Conservation (phyloP, 495 filamentous ascomycete genomes). For the Friedmanniomyces simplex region DNA sequence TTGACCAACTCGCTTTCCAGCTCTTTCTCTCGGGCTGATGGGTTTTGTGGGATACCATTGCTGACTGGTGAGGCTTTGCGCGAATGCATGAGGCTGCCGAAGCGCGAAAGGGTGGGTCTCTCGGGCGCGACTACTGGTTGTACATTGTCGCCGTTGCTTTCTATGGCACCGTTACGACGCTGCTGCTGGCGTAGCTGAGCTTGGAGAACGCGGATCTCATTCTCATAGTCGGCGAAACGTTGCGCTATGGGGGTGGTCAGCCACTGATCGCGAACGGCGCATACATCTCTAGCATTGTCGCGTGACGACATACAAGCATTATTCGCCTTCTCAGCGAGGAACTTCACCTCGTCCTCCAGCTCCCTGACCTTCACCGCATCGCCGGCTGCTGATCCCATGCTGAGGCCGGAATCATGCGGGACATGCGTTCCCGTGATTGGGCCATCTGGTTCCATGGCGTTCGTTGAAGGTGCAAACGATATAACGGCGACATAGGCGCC, state of each 20-base stretch:
- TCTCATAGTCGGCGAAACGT: constrained; percentile 82
- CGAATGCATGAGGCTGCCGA: constrained; percentile 13
- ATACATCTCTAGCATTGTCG: no score
- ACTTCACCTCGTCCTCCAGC: constrained; percentile 64
- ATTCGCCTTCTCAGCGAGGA: constrained; percentile 65
- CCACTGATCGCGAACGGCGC: background rate
- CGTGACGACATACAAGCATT: constrained; percentile 52
- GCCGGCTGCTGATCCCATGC: constrained; percentile 3
- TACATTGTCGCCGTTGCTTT: background rate
- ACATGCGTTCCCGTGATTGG: background rate
- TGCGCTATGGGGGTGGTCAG: constrained; percentile 25
- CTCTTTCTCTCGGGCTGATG: constrained; percentile 38
- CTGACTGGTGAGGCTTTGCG: constrained; percentile 11
- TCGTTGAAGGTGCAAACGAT: background rate
- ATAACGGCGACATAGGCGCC: constrained; percentile 1
- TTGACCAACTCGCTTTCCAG: constrained; percentile 57
- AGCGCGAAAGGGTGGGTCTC: constrained; percentile 8
- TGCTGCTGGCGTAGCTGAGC: constrained; percentile 22
- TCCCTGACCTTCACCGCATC: constrained; percentile 52
- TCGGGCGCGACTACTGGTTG: constrained; percentile 1
- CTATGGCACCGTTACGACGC: background rate
- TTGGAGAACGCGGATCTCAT: constrained; percentile 63
- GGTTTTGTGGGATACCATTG: constrained; percentile 15
- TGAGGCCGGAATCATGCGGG: constrained; percentile 13
- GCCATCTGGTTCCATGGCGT: constrained; percentile 4